phyloP scores from a whole-genome alignment of 495 filamentous ascomycete species.

The Antarctomyces pellizariae region DNA sequence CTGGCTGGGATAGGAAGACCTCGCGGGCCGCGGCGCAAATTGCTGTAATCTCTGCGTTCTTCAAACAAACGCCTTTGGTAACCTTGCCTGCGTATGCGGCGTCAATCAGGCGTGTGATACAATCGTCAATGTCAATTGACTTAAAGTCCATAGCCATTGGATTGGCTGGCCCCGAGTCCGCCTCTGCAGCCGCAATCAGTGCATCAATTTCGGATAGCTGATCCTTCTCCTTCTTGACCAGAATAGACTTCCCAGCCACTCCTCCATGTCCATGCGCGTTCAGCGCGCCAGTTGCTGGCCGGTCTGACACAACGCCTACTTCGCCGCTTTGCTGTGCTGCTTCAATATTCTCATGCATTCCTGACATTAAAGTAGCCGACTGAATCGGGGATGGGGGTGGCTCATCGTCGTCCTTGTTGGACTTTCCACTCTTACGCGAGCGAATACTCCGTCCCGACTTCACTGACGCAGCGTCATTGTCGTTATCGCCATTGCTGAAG shows the following conservation, averaged over 20 bases:
- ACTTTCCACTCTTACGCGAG: constrained; percentile 13
- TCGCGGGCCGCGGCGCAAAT: constrained; percentile 76
- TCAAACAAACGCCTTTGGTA: constrained; percentile 88
- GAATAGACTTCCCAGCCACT: constrained; percentile 51
- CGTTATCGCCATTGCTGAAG: constrained; percentile 34
- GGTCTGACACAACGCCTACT: constrained; percentile 90
- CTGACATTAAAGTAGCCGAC: constrained; percentile 49
- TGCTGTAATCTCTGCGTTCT: constrained; percentile 89
- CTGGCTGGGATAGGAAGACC: constrained; percentile 76
- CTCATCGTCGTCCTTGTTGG: constrained; percentile 27
- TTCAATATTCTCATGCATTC: constrained; percentile 55
- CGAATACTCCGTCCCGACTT: constrained; percentile 36
- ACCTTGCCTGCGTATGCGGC: constrained; percentile 91
- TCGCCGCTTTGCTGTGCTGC: constrained; percentile 70
- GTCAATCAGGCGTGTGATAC: constrained; percentile 84
- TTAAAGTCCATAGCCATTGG: constrained; percentile 56
- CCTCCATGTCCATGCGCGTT: constrained; percentile 22
- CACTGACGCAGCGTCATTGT: constrained; percentile 53
- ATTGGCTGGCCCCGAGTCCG: constrained; percentile 14
- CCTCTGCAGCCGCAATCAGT: constrained; percentile 10
- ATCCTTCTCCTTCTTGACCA: constrained; percentile 51
- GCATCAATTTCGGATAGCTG: constrained; percentile 25
- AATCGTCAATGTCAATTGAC: constrained; percentile 84
- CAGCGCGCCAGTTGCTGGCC: constrained; percentile 43
- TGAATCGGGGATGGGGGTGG: constrained; percentile 82